Evolutionary conservation across 805 yeast genomes (phyloP).

Genomic region (Cyberlindnera xylosilytica): DNA sequence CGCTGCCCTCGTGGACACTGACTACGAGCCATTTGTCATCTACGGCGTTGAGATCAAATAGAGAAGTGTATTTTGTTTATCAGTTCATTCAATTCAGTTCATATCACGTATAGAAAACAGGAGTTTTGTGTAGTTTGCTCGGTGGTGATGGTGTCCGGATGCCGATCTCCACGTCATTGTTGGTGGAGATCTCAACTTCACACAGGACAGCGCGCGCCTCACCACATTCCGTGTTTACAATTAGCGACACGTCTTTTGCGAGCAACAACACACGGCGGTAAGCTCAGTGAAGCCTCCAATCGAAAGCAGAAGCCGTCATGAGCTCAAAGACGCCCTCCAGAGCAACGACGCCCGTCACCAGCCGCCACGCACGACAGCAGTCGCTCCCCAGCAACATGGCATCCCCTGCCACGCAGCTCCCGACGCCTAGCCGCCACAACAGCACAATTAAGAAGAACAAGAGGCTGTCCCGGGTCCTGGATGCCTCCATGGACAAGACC

Average conservation of each 20-base stretch:
- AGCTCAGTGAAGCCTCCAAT: neutral
- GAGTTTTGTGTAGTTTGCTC: too few relatives aligned
- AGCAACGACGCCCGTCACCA: conserved; percentile 2
- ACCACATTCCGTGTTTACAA: neutral
- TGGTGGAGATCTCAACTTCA: neutral
- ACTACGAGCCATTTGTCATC: conserved; percentile 93
- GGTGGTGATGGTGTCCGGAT: too few relatives aligned
- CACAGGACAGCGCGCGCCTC: neutral
- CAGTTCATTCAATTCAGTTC: neutral
- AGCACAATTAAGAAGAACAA: neutral
- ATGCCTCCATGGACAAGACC: neutral
- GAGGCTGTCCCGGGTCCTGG: conserved; percentile 5
- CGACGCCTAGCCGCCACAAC: conserved; percentile 2
- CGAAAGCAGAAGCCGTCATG: conserved; percentile 15
- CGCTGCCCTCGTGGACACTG: conserved; percentile 89
- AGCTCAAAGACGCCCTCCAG: conserved; percentile 1
- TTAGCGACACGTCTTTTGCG: neutral
- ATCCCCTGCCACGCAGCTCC: neutral
- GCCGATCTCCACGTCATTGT: too few relatives aligned
- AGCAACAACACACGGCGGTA: conserved; percentile 1
- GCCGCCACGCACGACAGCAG: neutral
- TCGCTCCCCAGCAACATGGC: neutral
- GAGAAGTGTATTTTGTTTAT: neutral
- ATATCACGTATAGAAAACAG: too few relatives aligned
- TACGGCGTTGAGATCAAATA: conserved; percentile 51